phyloP scores from a whole-genome alignment of 768 basidiomycete genomes.

The Lentinula sp. region DNA sequence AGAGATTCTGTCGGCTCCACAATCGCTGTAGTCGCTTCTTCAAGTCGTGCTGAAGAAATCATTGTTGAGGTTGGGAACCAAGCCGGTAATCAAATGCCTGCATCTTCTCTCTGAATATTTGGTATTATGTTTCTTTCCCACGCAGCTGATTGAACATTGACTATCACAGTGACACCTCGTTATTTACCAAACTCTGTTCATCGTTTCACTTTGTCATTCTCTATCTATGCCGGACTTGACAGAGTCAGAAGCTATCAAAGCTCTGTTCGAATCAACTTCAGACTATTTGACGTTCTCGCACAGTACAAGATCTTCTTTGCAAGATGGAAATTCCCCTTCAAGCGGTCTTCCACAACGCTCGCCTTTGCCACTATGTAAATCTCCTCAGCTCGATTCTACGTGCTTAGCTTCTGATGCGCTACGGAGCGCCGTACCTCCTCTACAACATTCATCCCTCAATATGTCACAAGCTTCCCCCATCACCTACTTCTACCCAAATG shows the following conservation, averaged over 20 bases:
- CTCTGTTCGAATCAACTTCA: neutral
- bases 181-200: neutral
- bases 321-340: neutral
- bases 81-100: neutral
- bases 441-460: neutral
- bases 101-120: neutral
- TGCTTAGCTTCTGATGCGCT: neutral
- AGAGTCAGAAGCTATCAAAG: slow-evolving; percentile 3
- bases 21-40: neutral
- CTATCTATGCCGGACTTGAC: neutral
- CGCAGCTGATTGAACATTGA: neutral
- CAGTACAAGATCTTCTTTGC: neutral
- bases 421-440: neutral
- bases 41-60: neutral
- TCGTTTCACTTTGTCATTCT: neutral
- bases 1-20: neutral
- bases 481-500: neutral
- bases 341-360: neutral
- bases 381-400: neutral
- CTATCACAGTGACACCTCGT: neutral
- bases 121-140: neutral
- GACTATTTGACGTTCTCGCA: neutral
- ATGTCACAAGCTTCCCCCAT: neutral
- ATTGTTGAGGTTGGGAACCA: neutral
- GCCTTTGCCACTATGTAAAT: neutral